Percentiles rank a stretch among this genome's conserved stretches.
Evolutionary conservation across 1,284 basidiomycete species (phyloP).

Genomic region (Ustilago xerochloae): DNA sequence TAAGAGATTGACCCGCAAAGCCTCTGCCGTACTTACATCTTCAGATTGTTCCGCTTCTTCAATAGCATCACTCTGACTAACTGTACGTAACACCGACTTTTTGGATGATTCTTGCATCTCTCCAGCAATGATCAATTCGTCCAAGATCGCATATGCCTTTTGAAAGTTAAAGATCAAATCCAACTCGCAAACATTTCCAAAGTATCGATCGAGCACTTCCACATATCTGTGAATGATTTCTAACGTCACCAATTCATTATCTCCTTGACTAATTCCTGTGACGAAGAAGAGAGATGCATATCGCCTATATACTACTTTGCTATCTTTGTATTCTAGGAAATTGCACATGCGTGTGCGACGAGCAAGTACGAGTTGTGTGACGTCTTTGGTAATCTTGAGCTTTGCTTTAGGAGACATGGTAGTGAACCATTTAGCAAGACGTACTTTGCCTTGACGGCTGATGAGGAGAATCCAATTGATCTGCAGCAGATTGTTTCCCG

Average conservation of each 20-base stretch:
- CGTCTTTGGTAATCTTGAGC: slow-evolving; percentile 98
- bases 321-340: slow-evolving; percentile 92
- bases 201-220: slow-evolving; percentile 98
- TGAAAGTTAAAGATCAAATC: slow-evolving; percentile 69
- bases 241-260: slow-evolving; percentile 91
- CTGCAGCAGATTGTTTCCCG: slow-evolving; percentile 33
- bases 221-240: slow-evolving; percentile 99
- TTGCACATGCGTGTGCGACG: slow-evolving; percentile 98
- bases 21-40: slow-evolving; percentile 56
- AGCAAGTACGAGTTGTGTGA: slow-evolving; percentile 96
- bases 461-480: slow-evolving; percentile 84
- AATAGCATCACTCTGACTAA: slow-evolving; percentile 70
- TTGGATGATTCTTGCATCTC: slow-evolving; percentile 99
- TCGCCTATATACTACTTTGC: slow-evolving; percentile 88
- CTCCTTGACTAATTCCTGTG: slow-evolving; percentile 84
- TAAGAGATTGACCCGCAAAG: not conserved
- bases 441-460: slow-evolving; percentile 96
- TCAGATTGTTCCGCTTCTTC: slow-evolving; percentile 69
- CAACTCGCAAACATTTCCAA: slow-evolving; percentile 79
- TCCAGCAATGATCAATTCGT: slow-evolving; percentile 96
- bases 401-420: slow-evolving; percentile 94
- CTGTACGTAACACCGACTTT: slow-evolving; percentile 91
- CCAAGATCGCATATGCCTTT: slow-evolving; percentile 73
- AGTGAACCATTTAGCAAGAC: slow-evolving; percentile 98
- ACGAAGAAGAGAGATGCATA: slow-evolving; percentile 99